Conservation (phyloP, 306 rosid genomes). For the Astragalus membranaceus region DNA sequence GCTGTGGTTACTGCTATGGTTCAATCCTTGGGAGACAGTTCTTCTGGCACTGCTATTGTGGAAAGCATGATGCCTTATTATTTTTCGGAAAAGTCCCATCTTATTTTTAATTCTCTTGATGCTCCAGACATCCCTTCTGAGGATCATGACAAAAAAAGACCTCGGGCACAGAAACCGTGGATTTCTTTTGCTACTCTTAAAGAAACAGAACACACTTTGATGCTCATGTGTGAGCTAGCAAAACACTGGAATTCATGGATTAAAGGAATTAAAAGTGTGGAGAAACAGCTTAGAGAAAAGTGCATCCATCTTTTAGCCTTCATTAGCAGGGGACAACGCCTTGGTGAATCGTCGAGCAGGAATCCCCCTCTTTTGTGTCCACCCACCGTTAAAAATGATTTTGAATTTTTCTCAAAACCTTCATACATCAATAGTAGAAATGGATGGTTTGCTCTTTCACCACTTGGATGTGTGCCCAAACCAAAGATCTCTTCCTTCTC, state of each 20-base stretch:
- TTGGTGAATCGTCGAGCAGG: slow-evolving; percentile 46
- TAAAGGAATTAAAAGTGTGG: slow-evolving; percentile 62
- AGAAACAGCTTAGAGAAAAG: slow-evolving; percentile 75
- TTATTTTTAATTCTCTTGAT: slow-evolving; percentile 63
- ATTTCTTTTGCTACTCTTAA: slow-evolving; percentile 57
- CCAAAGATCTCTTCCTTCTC: slow-evolving; percentile 49
- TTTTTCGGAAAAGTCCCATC: slow-evolving; percentile 65
- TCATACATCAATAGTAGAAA: slow-evolving; percentile 57
- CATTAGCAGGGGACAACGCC: slow-evolving; percentile 67
- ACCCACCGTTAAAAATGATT: slow-evolving; percentile 75
- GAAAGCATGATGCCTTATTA: slow-evolving; percentile 69
- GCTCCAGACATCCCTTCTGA: slow-evolving; percentile 68
- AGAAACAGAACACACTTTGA: slow-evolving; percentile 78
- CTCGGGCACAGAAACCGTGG: slow-evolving; percentile 53
- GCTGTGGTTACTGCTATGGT: slow-evolving; percentile 84
- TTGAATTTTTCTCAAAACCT: slow-evolving; percentile 56
- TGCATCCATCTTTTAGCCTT: slow-evolving; percentile 92
- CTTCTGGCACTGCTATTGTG: slow-evolving; percentile 58
- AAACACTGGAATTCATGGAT: slow-evolving; percentile 81
- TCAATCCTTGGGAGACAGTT: slow-evolving; percentile 77
- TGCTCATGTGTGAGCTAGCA: slow-evolving; percentile 80
- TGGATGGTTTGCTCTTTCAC: slow-evolving; percentile 90
- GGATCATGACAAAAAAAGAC: slow-evolving; percentile 76
- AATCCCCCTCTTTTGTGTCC: slow-evolving; percentile 61
- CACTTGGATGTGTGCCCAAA: slow-evolving; percentile 58